phyloP scores from a whole-genome alignment of 371 early-diverging fungal species.

The Mortierella sp. region DNA sequence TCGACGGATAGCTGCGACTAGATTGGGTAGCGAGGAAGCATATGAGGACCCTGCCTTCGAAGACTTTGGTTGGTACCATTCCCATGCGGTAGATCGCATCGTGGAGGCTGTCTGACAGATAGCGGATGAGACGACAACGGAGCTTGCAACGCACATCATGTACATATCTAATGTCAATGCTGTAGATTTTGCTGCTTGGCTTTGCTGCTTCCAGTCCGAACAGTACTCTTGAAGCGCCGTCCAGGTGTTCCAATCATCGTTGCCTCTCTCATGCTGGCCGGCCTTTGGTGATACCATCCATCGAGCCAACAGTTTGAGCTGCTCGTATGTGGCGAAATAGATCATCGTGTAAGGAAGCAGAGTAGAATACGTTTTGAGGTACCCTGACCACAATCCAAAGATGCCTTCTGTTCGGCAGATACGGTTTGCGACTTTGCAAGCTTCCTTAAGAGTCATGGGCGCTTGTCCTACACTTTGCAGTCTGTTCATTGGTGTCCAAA shows the following conservation, averaged over 20 bases:
- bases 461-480: conserved; percentile 27
- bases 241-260: background rate
- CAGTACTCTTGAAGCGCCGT: conserved; percentile 11
- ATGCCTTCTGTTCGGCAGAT: conserved; percentile 26
- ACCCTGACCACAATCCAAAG: conserved; percentile 41
- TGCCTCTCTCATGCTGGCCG: background rate
- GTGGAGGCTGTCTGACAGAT: conserved; percentile 31
- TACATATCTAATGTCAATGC: conserved; percentile 18
- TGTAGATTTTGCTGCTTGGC: background rate
- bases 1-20: background rate
- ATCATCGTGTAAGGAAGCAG: conserved; percentile 45
- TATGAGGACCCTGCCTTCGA: background rate
- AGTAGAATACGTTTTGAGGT: conserved; percentile 14
- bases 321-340: conserved; percentile 50
- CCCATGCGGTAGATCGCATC: conserved; percentile 4
- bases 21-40: background rate
- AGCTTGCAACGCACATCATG: conserved; percentile 39
- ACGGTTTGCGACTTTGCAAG: conserved; percentile 12
- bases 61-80: background rate
- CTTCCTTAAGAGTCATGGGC: conserved; percentile 24
- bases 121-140: conserved; percentile 25
- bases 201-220: conserved; percentile 3
- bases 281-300: conserved; percentile 5
- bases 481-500: conserved; percentile 48
- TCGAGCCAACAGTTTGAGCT: conserved; percentile 33